Evolutionary conservation across 2,329 filamentous ascomycete genomes (phyloP), one percentile per base, ranked within the genome.

Genomic region (Fusarium annulatum): DNA sequence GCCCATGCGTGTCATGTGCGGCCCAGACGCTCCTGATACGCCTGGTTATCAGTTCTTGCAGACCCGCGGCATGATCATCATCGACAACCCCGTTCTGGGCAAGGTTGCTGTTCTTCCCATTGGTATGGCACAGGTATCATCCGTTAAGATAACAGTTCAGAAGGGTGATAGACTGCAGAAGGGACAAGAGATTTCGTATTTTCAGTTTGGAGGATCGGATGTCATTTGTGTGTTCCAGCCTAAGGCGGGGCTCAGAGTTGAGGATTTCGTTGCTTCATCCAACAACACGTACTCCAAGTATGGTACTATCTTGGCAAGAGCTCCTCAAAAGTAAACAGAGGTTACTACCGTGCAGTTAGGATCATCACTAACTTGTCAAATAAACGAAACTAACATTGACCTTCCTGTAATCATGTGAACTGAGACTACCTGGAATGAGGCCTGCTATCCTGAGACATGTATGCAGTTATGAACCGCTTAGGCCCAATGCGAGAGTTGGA

Each of bases 191-290:
- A 59, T 67, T 4, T 67, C 43, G 1, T 66, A 67, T 38, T 67
- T 67, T 4, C 61, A 67, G n/a, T 67, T 67, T 21, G 61, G 64
- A 66, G 64, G 64, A 2, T 67, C 64, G 3, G 61, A 66, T 36
- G 42, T 66, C 3, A 67, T 67, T 9, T 67, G 64, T 4, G 64
- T 66, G 6, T 67, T 67, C 51, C 64, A 67, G 15, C 43, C 49
- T 2, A 38, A 59, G 18, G 61, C 61, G 3, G 64, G 38, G 3
- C 9, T 67, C 3, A 23, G 7, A 19, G 64, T 66, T 5, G 51
- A 67, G 10, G 30, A 66, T 3, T 67, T 67, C 3, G 61, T 67
- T 10, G 19, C 61, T 28, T 67, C 64, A 2, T 23, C 64, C 6
- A 55, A 46, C 18, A 23, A 58, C 23, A 67, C 64, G 8, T 67